Evolutionary conservation across 257 asterid species (phyloP), one percentile per base, ranked within the genome.

Genomic region (Plectranthus barbatus): DNA sequence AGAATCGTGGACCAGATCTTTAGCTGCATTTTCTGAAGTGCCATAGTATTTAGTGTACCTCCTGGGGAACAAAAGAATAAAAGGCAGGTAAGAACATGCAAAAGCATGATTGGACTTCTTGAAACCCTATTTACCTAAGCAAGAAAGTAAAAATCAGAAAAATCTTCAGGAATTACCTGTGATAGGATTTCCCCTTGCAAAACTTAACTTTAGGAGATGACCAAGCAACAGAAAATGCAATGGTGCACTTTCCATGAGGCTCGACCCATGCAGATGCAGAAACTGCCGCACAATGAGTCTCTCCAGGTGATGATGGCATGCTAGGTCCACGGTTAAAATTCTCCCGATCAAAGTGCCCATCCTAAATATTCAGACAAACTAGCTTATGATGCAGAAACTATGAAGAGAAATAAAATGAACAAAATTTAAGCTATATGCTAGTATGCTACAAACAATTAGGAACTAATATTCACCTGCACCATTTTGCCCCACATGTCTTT

Each of bases 191-290:
- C 29, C 97, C 99, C 73, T 93, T 93, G 88, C 87, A 79, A 63
- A 90, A 93, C 76, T 84, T 90, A 47, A 93, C 95, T 84, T 90
- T 81, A 9, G 99, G 99, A 60, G 96, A 90, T 1, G 97, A 85
- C 99, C 99, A 93, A 42, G 97, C 82, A 73, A 93, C 81, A 37
- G 99, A 74, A 68, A 93, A 93, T 41, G 97, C 90, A 62, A 93
- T 75, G 7, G 96, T 87, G 84, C 94, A 84, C 76, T 90, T 90
- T 51, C 99, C 99, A 66, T 93, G 91, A 64, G 99, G 91, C 70
- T 90, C 99, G 8, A 93, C 99, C 97, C 99, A 93, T 8, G 97
- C 62, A 6, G 96, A 78, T 68, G 99, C 99, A 62, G 94, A 82
- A 61, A 93, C 97, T n/a, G 96, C 99, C 29, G 99, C 97, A 79